Base-by-base conservation (phyloP, 331 rosid species). In the Arachis monticola region DNA sequence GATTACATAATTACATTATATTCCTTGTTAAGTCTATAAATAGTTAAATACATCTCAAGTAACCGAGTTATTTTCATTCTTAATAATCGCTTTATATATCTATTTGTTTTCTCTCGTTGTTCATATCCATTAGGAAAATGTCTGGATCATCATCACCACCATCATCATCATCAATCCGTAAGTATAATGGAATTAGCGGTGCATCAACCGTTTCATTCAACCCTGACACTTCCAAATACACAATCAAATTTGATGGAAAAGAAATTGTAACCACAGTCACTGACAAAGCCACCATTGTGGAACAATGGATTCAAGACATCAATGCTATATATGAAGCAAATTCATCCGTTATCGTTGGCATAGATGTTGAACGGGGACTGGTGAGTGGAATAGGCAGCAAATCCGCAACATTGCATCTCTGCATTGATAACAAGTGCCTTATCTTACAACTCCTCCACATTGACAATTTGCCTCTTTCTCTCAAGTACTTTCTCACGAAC, bases 361-460 rank as follows among this genome's bases (percentile, higher is more conserved):
- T 66, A 17, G 79, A 79, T 27, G 0, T 17, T 17, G 0, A 17
- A 17, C 0, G 22, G 22, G 0, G 0, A 17, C 22, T 0, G 0
- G 0, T 0, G 0, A 17, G 22, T 0, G 22, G 0, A 17, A 17
- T 17, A 32, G 1, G 38, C 44, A 79, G 46, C 53, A 79, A 59
- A 6, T 7, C 79, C 0, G 76, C 77, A 1, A 38, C 70, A 0
- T 62, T 82, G 0, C 79, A 77, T 5, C 77, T 77, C 0, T 67
- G 79, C 73, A 61, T 77, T 1, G n/a, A 61, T 8, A 30, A 77
- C 0, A 78, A 40, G 68, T 77, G 85, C 13, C 68, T 73, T 0
- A 82, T 72, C 2, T 10, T 61, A 40, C 73, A 77, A 11, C 69
- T 65, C 45, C 1, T 56, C 8, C 27, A 71, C 0, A 8, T 35